Conservation (phyloP, 2,329 filamentous ascomycete species). For the Arthrinium phaeospermum region DNA sequence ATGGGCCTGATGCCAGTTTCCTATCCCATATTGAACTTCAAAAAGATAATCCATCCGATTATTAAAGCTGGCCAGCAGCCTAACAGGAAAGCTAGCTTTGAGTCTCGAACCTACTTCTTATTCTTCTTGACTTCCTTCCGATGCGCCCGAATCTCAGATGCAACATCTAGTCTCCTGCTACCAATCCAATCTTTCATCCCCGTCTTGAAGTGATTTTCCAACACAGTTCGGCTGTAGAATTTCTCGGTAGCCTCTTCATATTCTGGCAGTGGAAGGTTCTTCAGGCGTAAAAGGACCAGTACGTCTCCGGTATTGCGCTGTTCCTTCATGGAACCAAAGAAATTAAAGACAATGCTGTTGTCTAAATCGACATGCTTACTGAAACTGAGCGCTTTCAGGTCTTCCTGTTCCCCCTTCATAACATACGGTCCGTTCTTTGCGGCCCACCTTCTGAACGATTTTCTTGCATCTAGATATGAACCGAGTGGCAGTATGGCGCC, state of each 20-base stretch:
- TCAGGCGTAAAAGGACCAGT: neutral
- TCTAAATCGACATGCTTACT: neutral
- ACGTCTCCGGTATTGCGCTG: neutral
- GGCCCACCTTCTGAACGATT: too few relatives aligned
- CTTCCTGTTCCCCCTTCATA: neutral
- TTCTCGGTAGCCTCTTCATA: neutral
- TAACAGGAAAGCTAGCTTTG: too few relatives aligned
- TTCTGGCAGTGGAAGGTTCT: neutral
- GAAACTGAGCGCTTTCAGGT: neutral
- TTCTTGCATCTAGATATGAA: neutral
- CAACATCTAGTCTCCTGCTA: too few relatives aligned
- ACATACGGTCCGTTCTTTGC: too few relatives aligned
- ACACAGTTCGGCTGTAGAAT: neutral
- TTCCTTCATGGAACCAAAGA: neutral
- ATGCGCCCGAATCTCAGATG: too few relatives aligned
- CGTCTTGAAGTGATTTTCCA: neutral
- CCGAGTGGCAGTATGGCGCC: neutral
- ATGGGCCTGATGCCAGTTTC: too few relatives aligned
- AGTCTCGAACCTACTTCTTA: too few relatives aligned
- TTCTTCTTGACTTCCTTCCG: too few relatives aligned
- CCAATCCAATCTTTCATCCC: neutral
- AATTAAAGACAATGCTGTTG: neutral
- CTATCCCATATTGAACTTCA: too few relatives aligned
- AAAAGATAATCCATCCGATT: too few relatives aligned
- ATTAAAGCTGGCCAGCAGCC: too few relatives aligned